phyloP scores from a whole-genome alignment of 1,284 basidiomycete species.

The Xerocomus minutiporus region DNA sequence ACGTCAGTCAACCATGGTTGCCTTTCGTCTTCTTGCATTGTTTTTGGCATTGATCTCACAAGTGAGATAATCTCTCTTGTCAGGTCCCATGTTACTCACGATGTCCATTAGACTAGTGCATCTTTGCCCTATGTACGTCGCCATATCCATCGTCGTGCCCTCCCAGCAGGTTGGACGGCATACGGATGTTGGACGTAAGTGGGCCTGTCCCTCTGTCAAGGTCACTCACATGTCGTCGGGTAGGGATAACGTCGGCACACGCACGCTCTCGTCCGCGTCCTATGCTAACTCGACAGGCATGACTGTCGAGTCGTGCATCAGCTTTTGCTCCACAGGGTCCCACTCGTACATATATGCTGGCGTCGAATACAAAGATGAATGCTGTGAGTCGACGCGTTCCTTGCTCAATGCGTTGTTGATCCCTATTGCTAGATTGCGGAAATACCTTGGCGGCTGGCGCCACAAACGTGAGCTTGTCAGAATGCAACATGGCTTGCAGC shows the following conservation, averaged over 20 bases:
- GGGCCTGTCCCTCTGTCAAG: neutral
- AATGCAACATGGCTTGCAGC: conserved; percentile 60
- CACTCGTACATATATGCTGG: conserved; percentile 57
- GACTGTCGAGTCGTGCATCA: conserved; percentile 62
- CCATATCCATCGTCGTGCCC: conserved; percentile 32
- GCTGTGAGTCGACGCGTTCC: conserved; percentile 44
- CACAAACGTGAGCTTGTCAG: conserved; percentile 41
- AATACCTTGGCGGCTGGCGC: conserved; percentile 48
- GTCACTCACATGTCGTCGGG: neutral
- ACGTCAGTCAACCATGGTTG: conserved; percentile 7
- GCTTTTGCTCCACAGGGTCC: conserved; percentile 47
- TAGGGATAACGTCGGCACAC: conserved; percentile 49
- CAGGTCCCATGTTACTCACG: conserved; percentile 5
- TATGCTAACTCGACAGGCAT: conserved; percentile 48
- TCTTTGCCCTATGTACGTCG: conserved; percentile 1
- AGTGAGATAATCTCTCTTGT: neutral
- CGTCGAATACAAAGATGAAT: conserved; percentile 54
- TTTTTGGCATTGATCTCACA: neutral
- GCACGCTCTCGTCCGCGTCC: conserved; percentile 48
- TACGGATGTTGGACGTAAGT: conserved; percentile 63
- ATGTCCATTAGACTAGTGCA: conserved; percentile 4
- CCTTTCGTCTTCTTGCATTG: conserved; percentile 2
- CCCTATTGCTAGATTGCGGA: conserved; percentile 50
- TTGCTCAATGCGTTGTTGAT: neutral
- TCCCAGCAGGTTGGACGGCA: conserved; percentile 55